A percentile compares a stretch with the other conserved stretches of the same genome.
Evolutionary conservation across 2,329 filamentous ascomycete genomes (phyloP).

Genomic region (Arachnomyces sp.): DNA sequence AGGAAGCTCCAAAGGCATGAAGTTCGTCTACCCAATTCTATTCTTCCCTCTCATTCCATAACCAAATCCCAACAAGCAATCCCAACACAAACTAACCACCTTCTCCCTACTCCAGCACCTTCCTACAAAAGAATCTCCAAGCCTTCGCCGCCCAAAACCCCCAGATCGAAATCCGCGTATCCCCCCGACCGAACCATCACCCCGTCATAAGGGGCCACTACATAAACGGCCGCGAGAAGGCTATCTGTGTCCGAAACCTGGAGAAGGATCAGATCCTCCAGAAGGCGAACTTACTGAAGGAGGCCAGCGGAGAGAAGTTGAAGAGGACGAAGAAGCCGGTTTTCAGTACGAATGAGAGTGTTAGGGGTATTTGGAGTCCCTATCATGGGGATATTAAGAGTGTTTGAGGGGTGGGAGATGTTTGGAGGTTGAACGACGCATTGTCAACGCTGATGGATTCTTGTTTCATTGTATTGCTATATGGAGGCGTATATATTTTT

Average conservation of each 20-base stretch:
- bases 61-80: not conserved
- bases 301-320: constrained; percentile 40
- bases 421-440: constrained; percentile 14
- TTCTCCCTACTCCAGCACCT: constrained; percentile 48
- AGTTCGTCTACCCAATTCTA: constrained; percentile 47
- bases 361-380: constrained; percentile 57
- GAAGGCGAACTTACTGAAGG: constrained; percentile 53
- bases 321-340: constrained; percentile 52
- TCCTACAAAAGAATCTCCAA: constrained; percentile 68
- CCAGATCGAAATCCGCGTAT: constrained; percentile 83
- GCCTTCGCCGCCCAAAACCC: constrained; percentile 75
- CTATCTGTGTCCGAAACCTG: constrained; percentile 82
- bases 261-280: constrained; percentile 69
- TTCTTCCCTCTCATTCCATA: constrained; percentile 4
- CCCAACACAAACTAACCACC: constrained; percentile 1
- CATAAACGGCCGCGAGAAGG: constrained; percentile 80
- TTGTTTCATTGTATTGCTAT: constrained; percentile 1
- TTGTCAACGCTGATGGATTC: constrained; percentile 3
- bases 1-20: constrained; percentile 90
- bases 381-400: constrained; percentile 50
- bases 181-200: constrained; percentile 80
- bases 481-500: constrained; percentile 4
- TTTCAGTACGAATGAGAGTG: constrained; percentile 54
- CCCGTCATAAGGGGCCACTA: constrained; percentile 84
- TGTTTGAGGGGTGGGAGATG: constrained; percentile 30